Base-by-base conservation (phyloP, 257 asterid genomes). In the Penstemon davidsonii region DNA sequence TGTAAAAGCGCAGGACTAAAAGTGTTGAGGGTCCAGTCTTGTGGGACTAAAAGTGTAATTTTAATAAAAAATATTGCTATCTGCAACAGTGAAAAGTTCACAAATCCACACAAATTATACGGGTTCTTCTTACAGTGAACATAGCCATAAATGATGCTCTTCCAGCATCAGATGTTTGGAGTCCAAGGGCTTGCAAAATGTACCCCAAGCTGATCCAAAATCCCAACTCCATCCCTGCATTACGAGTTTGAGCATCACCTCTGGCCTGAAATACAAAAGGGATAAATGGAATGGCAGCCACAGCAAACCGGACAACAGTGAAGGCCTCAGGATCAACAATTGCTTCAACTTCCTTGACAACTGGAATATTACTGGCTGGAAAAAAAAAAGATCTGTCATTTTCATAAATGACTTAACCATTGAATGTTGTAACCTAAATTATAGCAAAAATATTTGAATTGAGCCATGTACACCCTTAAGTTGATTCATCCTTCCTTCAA, bases 361-460 rank as follows among this genome's bases (percentile, higher is more conserved):
- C 79, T 45, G 95, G 89, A 75, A 90, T 90, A 75, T 87, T 87
- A 75, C 97, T 90, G 19, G 97, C 95, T 87, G 88, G 80, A 82
- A 61, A 8, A 56, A 54, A 41, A 72, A 49, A 9, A 42, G 13
- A 18, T 47, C 5, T n/a, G 5, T 12, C 10, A 25, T 5, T 9
- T 49, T 49, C 52, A 52, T 43, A 69, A 44, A 36, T 52, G 7
- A 52, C 55, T 76, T 42, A 15, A 55, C 37, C 43, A 61, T 38
- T 38, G 12, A 66, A 15, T 66, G 55, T 8, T 58, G 8, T 44
- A 13, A 25, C 43, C 41, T 52, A 42, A 68, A 36, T 73, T 49
- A 25, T 54, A 19, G 73, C 63, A 37, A 62, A 49, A 11, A 66
- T 40, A 71, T 42, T 40, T 52, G 53, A 71, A 25, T 55, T 41